Evolutionary conservation across 352 stramenopile genomes (phyloP), one percentile per base, ranked within the genome.

Genomic region (Pythium phragmitis): DNA sequence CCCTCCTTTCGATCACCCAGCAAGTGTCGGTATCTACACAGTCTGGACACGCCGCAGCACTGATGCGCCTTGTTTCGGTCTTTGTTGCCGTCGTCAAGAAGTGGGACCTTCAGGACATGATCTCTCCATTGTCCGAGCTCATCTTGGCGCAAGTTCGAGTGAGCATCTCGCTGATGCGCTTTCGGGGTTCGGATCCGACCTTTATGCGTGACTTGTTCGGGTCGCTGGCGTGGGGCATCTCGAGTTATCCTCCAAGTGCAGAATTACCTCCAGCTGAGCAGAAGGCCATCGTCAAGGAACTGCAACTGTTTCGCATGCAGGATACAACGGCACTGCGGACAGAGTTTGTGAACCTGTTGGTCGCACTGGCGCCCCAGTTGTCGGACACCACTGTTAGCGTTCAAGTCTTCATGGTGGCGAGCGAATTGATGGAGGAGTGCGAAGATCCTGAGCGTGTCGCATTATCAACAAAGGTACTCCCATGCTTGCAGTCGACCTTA

Each of bases 71-170:
- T 11, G 52, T 42, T 16, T 34, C 45, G 19, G 42, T 59, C 0
- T 67, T 67, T 48, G 11, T 51, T 17, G 9, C 51, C n/a, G 5
- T 61, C 13, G 9, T 57, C 7, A 41, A 49, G 26, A 60, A 57
- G 45, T 26, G 23, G 16, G 37, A 19, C 12, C n/a, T 17, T 14
- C 26, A 33, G 11, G 16, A 36, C 4, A 23, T 67, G 3, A 21
- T 43, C 7, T 17, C 33, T 23, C 37, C 41, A 14, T n/a, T 43
- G 13, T 37, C 11, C n/a, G 51, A 67, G 33, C 34, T 67, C 13
- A 26, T 67, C 5, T 16, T 42, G 9, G 51, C 51, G 19, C 34
- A 61, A 36, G 42, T 26, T 14, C 12, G 21, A 19, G 16, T 56
- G 0, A 50, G 41, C 43, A 30, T 61, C n/a, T 57, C 21, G 3